Conservation (phyloP, 208 protist genomes). For the Jaenimonas drosophilae region DNA sequence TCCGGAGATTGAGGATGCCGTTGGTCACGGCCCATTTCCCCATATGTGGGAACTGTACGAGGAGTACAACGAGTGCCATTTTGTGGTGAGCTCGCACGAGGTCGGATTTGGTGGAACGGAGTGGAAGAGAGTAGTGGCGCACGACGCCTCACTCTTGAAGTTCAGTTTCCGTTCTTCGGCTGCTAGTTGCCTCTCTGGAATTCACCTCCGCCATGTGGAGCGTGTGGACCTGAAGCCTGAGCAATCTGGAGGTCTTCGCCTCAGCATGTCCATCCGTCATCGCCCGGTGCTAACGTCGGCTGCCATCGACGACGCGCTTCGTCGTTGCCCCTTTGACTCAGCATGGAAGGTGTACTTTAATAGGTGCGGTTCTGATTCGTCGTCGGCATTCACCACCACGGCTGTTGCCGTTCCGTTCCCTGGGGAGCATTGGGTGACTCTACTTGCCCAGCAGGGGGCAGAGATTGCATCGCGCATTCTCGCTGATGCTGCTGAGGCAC, state of each 20-base stretch:
- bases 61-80: constrained; percentile 11
- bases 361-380: no score
- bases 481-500: constrained; percentile 17
- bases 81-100: constrained; percentile 21
- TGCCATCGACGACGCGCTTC: no score
- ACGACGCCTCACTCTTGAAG: constrained; percentile 1
- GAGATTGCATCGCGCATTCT: constrained; percentile 21
- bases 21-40: constrained; percentile 15
- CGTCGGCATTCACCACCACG: no score
- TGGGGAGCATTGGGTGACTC: no score
- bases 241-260: no score
- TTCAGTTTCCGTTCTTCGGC: not conserved
- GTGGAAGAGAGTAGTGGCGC: constrained; percentile 19
- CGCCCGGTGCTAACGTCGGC: no score
- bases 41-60: constrained; percentile 31
- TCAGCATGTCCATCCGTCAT: no score
- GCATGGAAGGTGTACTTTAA: no score
- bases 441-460: no score
- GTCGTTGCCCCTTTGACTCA: no score
- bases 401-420: no score
- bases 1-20: constrained; percentile 6
- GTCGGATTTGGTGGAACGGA: constrained; percentile 35
- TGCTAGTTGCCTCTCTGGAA: not conserved
- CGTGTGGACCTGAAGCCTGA: constrained; percentile 1
- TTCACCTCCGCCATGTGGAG: not conserved